These are phyloP conservation scores for Albugo candida DNA, from an alignment of 352 stramenopile species.

Conservation along the genomic window DNA sequence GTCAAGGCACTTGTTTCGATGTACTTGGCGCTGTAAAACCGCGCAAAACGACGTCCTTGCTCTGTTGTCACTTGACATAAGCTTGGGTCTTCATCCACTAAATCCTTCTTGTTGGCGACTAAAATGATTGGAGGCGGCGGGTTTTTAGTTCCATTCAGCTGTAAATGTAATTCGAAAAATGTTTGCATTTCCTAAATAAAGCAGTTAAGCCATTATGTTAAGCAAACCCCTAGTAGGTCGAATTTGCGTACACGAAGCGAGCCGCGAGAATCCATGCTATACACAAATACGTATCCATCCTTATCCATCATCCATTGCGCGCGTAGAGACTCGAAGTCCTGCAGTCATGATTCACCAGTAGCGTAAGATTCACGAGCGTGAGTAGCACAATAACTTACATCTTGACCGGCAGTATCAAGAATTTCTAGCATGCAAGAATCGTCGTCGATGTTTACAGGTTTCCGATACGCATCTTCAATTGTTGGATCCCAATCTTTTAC, in stretches of 20 bases:
- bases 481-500: constrained; percentile 84
- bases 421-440: constrained; percentile 79
- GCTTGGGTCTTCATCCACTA: constrained; percentile 59
- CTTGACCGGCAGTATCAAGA: constrained; percentile 78
- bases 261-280: constrained; percentile 77
- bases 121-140: constrained; percentile 69
- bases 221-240: not conserved
- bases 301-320: constrained; percentile 85
- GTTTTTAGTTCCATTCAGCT: constrained; percentile 74
- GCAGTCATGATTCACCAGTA: not conserved
- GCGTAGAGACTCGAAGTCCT: constrained; percentile 78
- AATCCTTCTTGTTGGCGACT: constrained; percentile 80
- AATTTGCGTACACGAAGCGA: constrained; percentile 41
- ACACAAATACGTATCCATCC: constrained; percentile 82
- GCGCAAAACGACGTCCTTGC: constrained; percentile 62
- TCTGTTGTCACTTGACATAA: constrained; percentile 74
- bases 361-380: constrained; percentile 1
- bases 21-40: constrained; percentile 73
- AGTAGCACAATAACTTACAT: constrained; percentile 16
- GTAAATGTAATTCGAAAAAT: constrained; percentile 75
- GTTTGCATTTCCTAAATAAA: constrained; percentile 60
- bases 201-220: not conserved
- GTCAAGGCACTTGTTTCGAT: constrained; percentile 77
- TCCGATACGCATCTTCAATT: constrained; percentile 82
- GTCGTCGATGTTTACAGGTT: constrained; percentile 71